Evolutionary conservation across 2,329 filamentous ascomycete genomes (phyloP).

Genomic region (Coniochaeta pulveracea): DNA sequence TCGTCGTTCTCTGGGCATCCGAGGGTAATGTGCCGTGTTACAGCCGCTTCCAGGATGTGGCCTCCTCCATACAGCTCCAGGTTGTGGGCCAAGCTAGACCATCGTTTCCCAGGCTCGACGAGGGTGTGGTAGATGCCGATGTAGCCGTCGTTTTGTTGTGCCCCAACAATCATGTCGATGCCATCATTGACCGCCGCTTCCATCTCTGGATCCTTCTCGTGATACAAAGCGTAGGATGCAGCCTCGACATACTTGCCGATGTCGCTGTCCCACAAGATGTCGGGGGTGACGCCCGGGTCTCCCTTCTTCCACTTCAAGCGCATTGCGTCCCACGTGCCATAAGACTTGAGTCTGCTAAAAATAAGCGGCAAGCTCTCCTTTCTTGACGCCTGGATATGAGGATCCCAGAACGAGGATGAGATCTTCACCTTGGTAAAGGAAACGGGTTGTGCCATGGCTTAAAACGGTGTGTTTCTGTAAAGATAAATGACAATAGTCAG

Average conservation of each 20-base stretch:
- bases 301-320: constrained; percentile 3
- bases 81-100: constrained; percentile 47
- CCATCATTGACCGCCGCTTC: constrained; percentile 13
- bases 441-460: neutral
- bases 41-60: constrained; percentile 48
- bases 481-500: too few species aligned
- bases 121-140: constrained; percentile 52
- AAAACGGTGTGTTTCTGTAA: too few species aligned
- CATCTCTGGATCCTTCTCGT: constrained; percentile 27
- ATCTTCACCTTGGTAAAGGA: constrained; percentile 1
- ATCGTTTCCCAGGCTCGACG: constrained; percentile 40
- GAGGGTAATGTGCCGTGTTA: constrained; percentile 34
- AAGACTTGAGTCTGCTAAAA: constrained; percentile 1
- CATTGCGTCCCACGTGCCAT: constrained; percentile 2
- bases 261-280: constrained; percentile 43
- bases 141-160: constrained; percentile 49
- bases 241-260: constrained; percentile 54
- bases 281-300: constrained; percentile 1
- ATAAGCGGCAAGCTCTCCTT: constrained; percentile 2
- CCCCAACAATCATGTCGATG: constrained; percentile 33
- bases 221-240: constrained; percentile 28
- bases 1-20: constrained; percentile 34
- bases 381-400: neutral
- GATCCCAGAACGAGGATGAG: neutral
- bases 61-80: constrained; percentile 52